These are phyloP conservation scores for Rhizophagus prolifer DNA, from an alignment of 192 early-diverging fungal species.

Conservation along the genomic window DNA sequence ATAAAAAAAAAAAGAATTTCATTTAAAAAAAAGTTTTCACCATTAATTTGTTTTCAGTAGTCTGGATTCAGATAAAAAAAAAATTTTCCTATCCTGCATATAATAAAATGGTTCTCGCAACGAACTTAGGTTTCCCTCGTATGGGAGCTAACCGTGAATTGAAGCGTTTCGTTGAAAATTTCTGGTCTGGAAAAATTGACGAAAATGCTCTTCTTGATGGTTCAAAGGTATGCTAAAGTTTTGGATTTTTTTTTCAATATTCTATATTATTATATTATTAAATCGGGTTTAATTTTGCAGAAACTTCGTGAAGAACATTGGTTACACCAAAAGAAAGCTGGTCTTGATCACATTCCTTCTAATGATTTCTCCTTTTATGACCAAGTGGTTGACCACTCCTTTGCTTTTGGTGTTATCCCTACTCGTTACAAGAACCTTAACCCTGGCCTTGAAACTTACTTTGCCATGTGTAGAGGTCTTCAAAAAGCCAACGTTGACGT, in stretches of 20 bases:
- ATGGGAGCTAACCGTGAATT: conserved; percentile 94
- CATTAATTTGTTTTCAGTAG: too few species aligned
- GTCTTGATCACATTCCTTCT: conserved; percentile 82
- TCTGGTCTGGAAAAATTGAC: conserved; percentile 88
- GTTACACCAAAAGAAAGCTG: conserved; percentile 61
- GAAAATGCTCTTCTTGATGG: conserved; percentile 65
- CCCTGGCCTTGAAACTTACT: conserved; percentile 78
- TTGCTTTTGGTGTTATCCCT: conserved; percentile 63
- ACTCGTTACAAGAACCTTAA: conserved; percentile 63
- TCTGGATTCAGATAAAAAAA: too few species aligned
- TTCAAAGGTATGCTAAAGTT: conserved; percentile 35
- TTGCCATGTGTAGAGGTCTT: conserved; percentile 96
- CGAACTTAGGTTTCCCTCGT: conserved; percentile 83
- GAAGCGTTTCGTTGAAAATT: conserved; percentile 93
- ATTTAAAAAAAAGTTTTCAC: too few species aligned
- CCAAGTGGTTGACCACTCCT: conserved; percentile 76
- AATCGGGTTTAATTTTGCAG: conserved; percentile 11
- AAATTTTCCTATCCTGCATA: too few species aligned
- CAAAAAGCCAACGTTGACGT: conserved; percentile 83
- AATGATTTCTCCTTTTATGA: conserved; percentile 98
- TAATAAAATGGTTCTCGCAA: conserved; percentile 40
- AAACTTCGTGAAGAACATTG: conserved; percentile 73
- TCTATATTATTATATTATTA: background rate
- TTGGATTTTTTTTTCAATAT: background rate
- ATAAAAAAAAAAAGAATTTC: too few species aligned